Conservation (phyloP, 345 rosid genomes). For the Pugionium cornutum region DNA sequence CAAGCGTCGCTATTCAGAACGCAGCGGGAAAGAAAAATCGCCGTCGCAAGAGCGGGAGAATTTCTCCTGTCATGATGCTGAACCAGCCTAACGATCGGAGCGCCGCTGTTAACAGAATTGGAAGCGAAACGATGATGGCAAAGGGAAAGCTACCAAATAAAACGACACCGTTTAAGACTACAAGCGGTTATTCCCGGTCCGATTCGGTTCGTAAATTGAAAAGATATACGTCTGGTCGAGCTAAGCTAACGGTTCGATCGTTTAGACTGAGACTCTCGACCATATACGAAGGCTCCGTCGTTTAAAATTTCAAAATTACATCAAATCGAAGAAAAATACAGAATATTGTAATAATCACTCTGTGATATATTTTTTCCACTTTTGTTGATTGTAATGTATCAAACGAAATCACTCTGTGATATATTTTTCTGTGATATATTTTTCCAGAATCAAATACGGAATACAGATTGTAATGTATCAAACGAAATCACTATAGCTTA, state of each 20-base stretch:
- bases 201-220: constrained; percentile 53
- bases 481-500: neutral
- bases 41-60: constrained; percentile 47
- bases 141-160: constrained; percentile 1
- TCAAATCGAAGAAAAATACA: no score
- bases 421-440: no score
- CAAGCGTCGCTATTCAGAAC: constrained; percentile 65
- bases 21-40: constrained; percentile 33
- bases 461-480: constrained; percentile 19
- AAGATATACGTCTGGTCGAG: constrained; percentile 58
- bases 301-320: constrained; percentile 15
- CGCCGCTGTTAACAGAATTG: constrained; percentile 6
- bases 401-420: neutral
- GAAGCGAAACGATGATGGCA: constrained; percentile 1
- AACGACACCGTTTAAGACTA: constrained; percentile 18
- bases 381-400: constrained; percentile 19
- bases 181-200: constrained; percentile 47
- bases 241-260: constrained; percentile 72
- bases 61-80: constrained; percentile 51
- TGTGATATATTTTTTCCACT: no score
- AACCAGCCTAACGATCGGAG: constrained; percentile 11
- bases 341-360: no score
- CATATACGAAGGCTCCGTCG: constrained; percentile 65
- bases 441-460: no score
- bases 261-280: constrained; percentile 65